Base-by-base conservation (phyloP, 2,329 filamentous ascomycete genomes). In the Aspergillus ustus region DNA sequence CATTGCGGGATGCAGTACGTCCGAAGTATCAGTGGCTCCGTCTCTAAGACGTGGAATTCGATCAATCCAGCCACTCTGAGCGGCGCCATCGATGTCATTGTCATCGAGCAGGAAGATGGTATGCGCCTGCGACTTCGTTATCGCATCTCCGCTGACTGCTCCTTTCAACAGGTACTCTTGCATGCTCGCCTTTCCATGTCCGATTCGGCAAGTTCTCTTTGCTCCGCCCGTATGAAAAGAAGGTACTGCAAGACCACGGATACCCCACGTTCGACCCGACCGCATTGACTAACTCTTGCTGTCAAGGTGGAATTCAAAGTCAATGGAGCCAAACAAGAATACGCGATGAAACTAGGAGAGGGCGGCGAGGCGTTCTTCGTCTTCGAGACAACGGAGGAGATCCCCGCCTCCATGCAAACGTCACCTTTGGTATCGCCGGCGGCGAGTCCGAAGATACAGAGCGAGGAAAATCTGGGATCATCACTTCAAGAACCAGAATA, bases 161-260 rank as follows among this genome's bases (percentile, higher is more conserved):
- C 34, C 8, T 22, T 51, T 48, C 19, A 45, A 19, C 67, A 85
- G 83, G 87, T 63, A 85, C 85, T 45, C 85, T 98, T 61, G 89
- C 90, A 67, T 99, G 95, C 80, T 98, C 94, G 29, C 95, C 95
- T 53, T 99, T 99, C 79, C 95, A 99, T 78, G 95, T 99, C 67
- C 93, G 95, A 71, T 99, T 99, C 78, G 95, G 95, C 78, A 99
- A 99, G 81, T 98, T 98, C 82, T 97, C 94, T 63, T 85, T 99
- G 44, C 82, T 99, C 72, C 91, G 95, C 22, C 95, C 95, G 0
- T 97, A 89, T 63, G 95, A 99, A 79, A 99, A 99, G 81, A 99
- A 98, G 86, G 81, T 81, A 74, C 57, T 17, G 25, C 57, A 53
- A 52, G 52, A 34, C 20, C 48, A 20, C 17, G 28, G n/a, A 44